phyloP scores from a whole-genome alignment of 139 green algal genomes.

The Ostreobium quekettii region DNA sequence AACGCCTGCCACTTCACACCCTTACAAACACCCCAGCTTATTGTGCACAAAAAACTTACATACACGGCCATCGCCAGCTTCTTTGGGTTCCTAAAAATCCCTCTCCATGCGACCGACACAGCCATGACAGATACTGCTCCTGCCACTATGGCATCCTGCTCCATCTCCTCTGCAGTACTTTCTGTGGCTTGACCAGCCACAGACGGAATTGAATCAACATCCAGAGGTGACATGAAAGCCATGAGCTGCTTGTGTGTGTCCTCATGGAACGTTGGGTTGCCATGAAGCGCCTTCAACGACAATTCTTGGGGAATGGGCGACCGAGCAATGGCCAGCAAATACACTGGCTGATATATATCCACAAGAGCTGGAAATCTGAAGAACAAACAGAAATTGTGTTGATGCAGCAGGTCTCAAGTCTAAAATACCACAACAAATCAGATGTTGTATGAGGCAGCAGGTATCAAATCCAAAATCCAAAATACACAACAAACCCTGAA shows the following conservation, averaged over 20 bases:
- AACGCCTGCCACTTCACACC: too few species aligned
- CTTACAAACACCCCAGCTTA: too few species aligned
- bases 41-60: too few species aligned
- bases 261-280: neutral
- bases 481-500: too few species aligned
- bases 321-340: neutral
- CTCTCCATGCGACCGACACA: neutral
- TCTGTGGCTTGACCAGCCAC: too few species aligned
- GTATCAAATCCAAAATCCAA: too few species aligned
- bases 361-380: neutral
- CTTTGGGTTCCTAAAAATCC: neutral
- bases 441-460: too few species aligned
- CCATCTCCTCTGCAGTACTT: too few species aligned
- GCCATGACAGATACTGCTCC: neutral
- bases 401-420: too few species aligned
- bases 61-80: neutral
- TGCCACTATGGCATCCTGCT: neutral
- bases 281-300: neutral
- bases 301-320: neutral
- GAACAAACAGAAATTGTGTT: too few species aligned
- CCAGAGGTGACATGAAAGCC: conserved; percentile 1
- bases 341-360: neutral
- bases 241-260: neutral
- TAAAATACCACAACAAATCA: too few species aligned
- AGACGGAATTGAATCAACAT: neutral